These are phyloP conservation scores for Populus trichocarpa DNA, from an alignment of 441 rosid genomes.

Conservation along the genomic window DNA sequence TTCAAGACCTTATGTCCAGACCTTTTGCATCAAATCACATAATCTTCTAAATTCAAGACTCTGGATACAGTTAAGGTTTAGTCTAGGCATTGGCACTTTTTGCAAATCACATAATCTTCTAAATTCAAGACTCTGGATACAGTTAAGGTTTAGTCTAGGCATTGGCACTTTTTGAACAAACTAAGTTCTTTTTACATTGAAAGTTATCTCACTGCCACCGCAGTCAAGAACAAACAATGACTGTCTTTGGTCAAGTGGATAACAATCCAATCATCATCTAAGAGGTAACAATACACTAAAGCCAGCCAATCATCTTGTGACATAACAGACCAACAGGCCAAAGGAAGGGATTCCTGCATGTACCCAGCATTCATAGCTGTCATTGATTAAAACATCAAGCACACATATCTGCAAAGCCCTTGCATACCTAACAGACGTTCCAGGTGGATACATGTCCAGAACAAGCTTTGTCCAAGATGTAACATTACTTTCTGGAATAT, in stretches of 20 bases:
- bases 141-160: not conserved
- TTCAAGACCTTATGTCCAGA: not conserved
- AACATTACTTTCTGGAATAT: slow-evolving; percentile 33
- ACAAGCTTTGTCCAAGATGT: slow-evolving; percentile 81
- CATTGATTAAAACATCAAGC: not conserved
- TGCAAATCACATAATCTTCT: too few species aligned
- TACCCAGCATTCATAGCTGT: not conserved
- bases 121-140: not conserved
- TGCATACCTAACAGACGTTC: slow-evolving; percentile 63
- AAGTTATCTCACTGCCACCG: not conserved
- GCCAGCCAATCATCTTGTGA: not conserved
- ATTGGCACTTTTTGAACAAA: not conserved
- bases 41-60: not conserved
- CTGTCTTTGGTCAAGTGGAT: not conserved
- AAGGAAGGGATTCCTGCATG: not conserved
- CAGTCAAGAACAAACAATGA: not conserved
- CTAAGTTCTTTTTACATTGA: not conserved
- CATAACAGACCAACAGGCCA: not conserved
- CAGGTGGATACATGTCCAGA: slow-evolving; percentile 71
- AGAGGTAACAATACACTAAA: not conserved
- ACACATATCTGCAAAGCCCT: slow-evolving; percentile 3
- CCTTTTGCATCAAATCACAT: not conserved
- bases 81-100: not conserved
- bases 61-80: not conserved
- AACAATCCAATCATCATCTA: not conserved